Evolutionary conservation across 768 basidiomycete species (phyloP).

Genomic region (Saitozyma podzolica): DNA sequence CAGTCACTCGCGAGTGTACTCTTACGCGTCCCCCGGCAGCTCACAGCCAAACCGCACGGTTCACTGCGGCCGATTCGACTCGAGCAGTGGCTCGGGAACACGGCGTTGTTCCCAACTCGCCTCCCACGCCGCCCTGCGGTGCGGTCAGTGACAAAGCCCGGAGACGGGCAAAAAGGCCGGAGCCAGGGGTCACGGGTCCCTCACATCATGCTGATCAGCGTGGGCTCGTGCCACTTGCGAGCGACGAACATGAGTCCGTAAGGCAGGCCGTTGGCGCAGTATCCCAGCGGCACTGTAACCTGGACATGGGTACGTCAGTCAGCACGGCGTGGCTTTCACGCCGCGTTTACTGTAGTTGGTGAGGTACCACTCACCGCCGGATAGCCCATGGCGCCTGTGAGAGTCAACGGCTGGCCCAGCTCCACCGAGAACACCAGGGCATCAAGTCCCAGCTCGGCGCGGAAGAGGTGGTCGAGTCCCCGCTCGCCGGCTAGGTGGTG

Average conservation of each 20-base stretch:
- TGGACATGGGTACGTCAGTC: constrained; percentile 15
- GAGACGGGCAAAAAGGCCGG: too few relatives aligned
- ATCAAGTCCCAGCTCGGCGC: constrained; percentile 25
- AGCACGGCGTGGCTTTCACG: too few relatives aligned
- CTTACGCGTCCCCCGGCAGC: too few relatives aligned
- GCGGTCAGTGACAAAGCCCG: too few relatives aligned
- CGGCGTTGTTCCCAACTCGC: too few relatives aligned
- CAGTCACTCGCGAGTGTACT: too few relatives aligned
- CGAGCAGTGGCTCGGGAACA: too few relatives aligned
- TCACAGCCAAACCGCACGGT: too few relatives aligned
- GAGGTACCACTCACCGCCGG: constrained; percentile 33
- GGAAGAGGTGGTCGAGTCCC: constrained; percentile 24
- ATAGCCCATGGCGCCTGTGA: constrained; percentile 27
- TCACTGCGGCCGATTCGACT: too few relatives aligned
- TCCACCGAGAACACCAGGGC: constrained; percentile 31
- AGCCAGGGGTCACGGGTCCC: too few relatives aligned
- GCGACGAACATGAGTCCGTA: constrained; percentile 9
- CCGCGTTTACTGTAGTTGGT: too few relatives aligned
- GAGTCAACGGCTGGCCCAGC: constrained; percentile 20
- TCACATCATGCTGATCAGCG: constrained; percentile 10
- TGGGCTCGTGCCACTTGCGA: constrained; percentile 4
- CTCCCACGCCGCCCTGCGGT: too few relatives aligned
- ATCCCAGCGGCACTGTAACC: constrained; percentile 20
- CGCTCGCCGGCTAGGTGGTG: constrained; percentile 22
- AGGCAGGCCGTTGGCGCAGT: constrained; percentile 20